phyloP scores from a whole-genome alignment of 768 basidiomycete genomes.

The Lactarius akahatsu region DNA sequence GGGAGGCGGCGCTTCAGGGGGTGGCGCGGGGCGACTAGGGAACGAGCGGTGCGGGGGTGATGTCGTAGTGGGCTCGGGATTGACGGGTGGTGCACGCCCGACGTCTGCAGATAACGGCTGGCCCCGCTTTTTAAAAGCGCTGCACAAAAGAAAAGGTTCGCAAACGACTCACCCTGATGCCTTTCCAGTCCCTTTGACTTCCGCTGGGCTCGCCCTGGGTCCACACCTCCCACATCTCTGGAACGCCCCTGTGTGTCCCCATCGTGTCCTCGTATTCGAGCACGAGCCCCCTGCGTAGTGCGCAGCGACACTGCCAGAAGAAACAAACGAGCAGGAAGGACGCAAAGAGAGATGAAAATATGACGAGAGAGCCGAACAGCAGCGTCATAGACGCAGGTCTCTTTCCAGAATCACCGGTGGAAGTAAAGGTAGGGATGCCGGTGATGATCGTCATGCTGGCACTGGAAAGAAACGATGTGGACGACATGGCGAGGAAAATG shows the following conservation, averaged over 20 bases:
- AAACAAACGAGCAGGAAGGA: conserved; percentile 11
- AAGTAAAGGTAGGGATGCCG: neutral
- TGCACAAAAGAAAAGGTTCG: neutral
- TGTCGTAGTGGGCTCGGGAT: neutral
- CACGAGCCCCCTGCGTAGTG: neutral
- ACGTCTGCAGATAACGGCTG: conserved; percentile 21
- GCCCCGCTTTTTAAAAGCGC: neutral
- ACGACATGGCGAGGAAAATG: conserved; percentile 13
- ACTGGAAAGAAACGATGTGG: neutral
- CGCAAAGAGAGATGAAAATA: conserved; percentile 10
- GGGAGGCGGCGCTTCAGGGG: neutral
- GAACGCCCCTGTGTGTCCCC: neutral
- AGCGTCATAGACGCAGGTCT: neutral
- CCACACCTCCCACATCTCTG: conserved; percentile 26
- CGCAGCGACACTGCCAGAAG: conserved; percentile 16
- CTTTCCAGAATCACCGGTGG: neutral
- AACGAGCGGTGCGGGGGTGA: neutral
- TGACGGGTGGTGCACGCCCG: neutral
- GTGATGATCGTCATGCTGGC: neutral
- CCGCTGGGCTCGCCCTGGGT: conserved; percentile 6
- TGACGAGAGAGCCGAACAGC: conserved; percentile 14
- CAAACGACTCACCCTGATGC: conserved; percentile 12
- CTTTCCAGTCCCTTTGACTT: conserved; percentile 10
- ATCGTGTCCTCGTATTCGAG: conserved; percentile 11
- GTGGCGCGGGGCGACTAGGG: neutral